Evolutionary conservation across 2,329 filamentous ascomycete genomes (phyloP), one percentile per base, ranked within the genome.

Genomic region (Trematosphaeria pertusa): DNA sequence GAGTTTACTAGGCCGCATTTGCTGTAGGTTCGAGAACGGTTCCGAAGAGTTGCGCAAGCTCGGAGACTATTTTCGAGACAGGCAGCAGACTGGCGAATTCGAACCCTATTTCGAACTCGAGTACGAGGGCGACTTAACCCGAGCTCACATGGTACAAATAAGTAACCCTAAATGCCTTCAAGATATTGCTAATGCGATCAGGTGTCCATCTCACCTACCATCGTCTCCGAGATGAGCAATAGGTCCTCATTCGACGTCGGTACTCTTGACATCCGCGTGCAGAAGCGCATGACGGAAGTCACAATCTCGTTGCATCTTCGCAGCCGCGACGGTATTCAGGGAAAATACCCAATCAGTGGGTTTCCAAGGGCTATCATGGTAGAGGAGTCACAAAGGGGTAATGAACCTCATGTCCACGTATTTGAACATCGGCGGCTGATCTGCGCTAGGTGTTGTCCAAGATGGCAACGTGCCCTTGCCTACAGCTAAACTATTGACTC

Each of bases 11-110:
- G 56, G 54, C 10, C 33, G 22, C 7, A 51, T 59, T 2, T 40
- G 35, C 20, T 59, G 56, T 24, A 50, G 54, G 10, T 41, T 59
- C 10, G 42, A 45, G 28, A 26, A 45, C 14, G 35, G 30, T 19
- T 32, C 42, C 2, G 33, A 22, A 10, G 32, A 24, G 7, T 26
- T 45, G 19, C 11, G 24, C 12, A 24, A 20, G 17, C 21, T 45
- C 5, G 42, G 42, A 5, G 20, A 38, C 3, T 38, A 31, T n/a
- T 37, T 45, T 26, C n/a, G n/a, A n/a, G 11, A 7, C n/a, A 31
- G 21, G 14, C 42, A 18, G 18, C 34, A 45, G 12, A 37, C 24
- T 11, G n/a, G 4, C 18, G 21, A 32, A 5, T 39, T 21, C 10
- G 3, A 15, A 18, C 19, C 26, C 22, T 28, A 28, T 12, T 28